A percentile compares a stretch with the other conserved stretches of the same genome.
Conservation (phyloP, 2,329 filamentous ascomycete species). For the Nemania bipapillata region DNA sequence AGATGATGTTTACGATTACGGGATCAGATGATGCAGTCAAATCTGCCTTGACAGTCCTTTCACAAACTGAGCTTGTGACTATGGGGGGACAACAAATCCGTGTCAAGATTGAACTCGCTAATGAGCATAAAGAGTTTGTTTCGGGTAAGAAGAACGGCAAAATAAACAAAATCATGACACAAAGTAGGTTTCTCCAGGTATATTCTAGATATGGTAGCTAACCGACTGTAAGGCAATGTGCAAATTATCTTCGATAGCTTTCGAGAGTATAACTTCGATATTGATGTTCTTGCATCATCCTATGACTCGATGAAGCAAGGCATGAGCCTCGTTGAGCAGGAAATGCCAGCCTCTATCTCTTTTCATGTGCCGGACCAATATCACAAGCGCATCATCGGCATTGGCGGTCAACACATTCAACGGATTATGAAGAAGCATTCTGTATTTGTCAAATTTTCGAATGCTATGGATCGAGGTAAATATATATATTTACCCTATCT, state of each 20-base stretch:
- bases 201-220: conserved; percentile 41
- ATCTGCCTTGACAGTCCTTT: conserved; percentile 91
- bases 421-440: conserved; percentile 99
- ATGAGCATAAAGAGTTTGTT: conserved; percentile 99
- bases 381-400: conserved; percentile 98
- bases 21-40: conserved; percentile 97
- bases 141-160: conserved; percentile 99
- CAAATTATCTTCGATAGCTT: conserved; percentile 99
- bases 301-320: conserved; percentile 96
- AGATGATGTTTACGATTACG: conserved; percentile 90
- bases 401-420: conserved; percentile 97
- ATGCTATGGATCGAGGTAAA: conserved; percentile 92
- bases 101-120: conserved; percentile 98
- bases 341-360: conserved; percentile 98
- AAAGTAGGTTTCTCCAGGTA: conserved; percentile 68
- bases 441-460: conserved; percentile 99
- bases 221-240: conserved; percentile 73
- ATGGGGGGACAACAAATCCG: conserved; percentile 81
- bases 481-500: neutral
- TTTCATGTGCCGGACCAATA: conserved; percentile 99
- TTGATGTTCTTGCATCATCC: conserved; percentile 90
- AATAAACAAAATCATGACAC: conserved; percentile 99
- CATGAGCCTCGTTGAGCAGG: conserved; percentile 91
- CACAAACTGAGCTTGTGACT: conserved; percentile 88
- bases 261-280: conserved; percentile 99